phyloP scores from a whole-genome alignment of 306 rosid species.

The Sophora flavescens region DNA sequence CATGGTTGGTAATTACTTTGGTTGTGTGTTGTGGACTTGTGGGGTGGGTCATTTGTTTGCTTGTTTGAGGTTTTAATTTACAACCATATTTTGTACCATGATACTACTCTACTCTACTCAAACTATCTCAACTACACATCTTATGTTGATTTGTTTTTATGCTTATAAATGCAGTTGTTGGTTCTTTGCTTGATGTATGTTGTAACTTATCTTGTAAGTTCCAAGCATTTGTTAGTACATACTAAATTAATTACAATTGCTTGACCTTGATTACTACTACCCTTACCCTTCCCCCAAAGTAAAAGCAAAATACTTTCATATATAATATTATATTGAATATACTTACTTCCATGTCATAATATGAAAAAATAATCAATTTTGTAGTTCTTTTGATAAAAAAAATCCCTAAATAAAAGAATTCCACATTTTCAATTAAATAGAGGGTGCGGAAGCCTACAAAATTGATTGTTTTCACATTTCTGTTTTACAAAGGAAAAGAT shows the following conservation, averaged over 20 bases:
- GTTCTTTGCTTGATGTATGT: conserved; percentile 54
- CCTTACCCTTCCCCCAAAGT: conserved; percentile 45
- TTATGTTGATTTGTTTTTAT: conserved; percentile 33
- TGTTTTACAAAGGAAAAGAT: neutral
- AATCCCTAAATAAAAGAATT: no score
- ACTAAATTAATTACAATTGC: conserved; percentile 32
- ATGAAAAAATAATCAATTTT: no score
- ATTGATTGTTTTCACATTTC: neutral
- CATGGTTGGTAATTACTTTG: conserved; percentile 59
- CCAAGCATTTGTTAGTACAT: conserved; percentile 41
- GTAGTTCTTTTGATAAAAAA: no score
- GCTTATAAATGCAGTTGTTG: conserved; percentile 48
- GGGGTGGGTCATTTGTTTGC: conserved; percentile 19
- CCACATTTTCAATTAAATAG: neutral
- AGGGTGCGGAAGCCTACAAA: neutral
- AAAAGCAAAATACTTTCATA: conserved; percentile 40
- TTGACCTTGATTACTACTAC: conserved; percentile 39
- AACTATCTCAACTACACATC: conserved; percentile 33
- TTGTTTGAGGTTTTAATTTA: conserved; percentile 39
- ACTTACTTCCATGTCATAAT: neutral
- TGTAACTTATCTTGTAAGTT: conserved; percentile 50
- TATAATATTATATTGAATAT: neutral
- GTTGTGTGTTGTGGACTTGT: neutral
- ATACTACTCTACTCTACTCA: conserved; percentile 17
- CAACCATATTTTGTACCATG: conserved; percentile 43